Percentiles rank a stretch among this genome's conserved stretches.
Conservation (phyloP, 2,329 filamentous ascomycete species). For the Xylaria sp. region DNA sequence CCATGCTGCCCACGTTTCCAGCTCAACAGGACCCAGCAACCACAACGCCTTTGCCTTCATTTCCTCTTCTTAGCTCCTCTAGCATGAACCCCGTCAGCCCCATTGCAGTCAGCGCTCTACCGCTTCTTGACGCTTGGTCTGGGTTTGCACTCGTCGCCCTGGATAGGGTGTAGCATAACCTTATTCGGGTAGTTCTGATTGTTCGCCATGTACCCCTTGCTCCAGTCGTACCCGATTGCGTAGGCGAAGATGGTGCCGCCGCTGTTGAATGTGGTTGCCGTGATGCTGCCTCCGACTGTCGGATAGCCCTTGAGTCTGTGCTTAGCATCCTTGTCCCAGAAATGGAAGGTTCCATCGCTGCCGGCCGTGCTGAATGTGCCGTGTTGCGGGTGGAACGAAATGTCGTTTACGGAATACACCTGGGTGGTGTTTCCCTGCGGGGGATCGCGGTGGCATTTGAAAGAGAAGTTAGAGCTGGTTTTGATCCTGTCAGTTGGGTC, state of each 20-base stretch:
- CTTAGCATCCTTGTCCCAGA: conserved; percentile 93
- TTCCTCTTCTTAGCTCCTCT: no score
- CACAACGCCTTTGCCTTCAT: no score
- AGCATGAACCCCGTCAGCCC: no score
- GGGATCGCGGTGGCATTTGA: conserved; percentile 95
- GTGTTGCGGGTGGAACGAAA: conserved; percentile 94
- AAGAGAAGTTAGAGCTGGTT: conserved; percentile 88
- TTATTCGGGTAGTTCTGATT: conserved; percentile 74
- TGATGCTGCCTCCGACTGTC: conserved; percentile 82
- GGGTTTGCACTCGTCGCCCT: conserved; percentile 64
- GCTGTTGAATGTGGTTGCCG: conserved; percentile 87
- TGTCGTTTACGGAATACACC: conserved; percentile 94
- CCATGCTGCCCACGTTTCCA: no score
- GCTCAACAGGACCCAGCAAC: no score
- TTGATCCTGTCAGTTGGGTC: conserved; percentile 1
- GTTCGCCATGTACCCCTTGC: conserved; percentile 90
- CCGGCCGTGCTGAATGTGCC: conserved; percentile 98
- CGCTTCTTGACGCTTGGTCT: conserved; percentile 63
- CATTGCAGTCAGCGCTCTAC: conserved; percentile 38
- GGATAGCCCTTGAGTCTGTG: conserved; percentile 89
- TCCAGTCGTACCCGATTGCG: conserved; percentile 96
- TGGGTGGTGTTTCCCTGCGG: conserved; percentile 77
- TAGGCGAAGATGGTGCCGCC: conserved; percentile 84
- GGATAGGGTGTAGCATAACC: conserved; percentile 81
- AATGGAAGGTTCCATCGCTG: conserved; percentile 93